Conservation (phyloP, 805 yeast genomes). For the Wickerhamomyces ciferrii region DNA sequence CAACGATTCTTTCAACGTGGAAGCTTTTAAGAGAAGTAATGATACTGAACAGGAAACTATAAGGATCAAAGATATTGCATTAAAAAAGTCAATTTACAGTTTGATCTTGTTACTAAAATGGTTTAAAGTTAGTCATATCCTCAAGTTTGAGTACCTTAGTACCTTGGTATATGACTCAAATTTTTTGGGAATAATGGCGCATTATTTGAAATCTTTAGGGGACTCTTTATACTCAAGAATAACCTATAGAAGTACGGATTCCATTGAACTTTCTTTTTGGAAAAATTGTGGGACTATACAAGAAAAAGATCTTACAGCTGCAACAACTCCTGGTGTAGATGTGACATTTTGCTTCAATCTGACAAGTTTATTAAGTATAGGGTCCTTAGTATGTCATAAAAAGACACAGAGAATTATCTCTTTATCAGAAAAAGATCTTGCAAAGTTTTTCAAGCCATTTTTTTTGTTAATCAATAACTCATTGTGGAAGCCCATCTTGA, state of each 20-base stretch:
- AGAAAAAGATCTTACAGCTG: no score
- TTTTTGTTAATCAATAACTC: constrained; percentile 54
- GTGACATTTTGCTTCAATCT: constrained; percentile 41
- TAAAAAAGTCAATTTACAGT: constrained; percentile 54
- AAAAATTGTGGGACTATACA: not conserved
- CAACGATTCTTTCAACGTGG: constrained; percentile 5
- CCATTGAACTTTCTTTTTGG: constrained; percentile 21
- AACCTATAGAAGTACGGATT: constrained; percentile 17
- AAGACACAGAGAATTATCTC: constrained; percentile 72
- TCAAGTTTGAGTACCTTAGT: constrained; percentile 73
- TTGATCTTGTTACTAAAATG: constrained; percentile 56
- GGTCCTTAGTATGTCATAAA: constrained; percentile 54
- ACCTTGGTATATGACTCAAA: constrained; percentile 72
- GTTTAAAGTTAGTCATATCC: constrained; percentile 73
- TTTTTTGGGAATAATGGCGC: constrained; percentile 26
- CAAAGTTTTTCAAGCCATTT: constrained; percentile 55
- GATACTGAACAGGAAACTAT: constrained; percentile 40
- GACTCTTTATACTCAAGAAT: constrained; percentile 24
- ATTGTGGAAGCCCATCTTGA: constrained; percentile 65
- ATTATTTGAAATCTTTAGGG: constrained; percentile 13
- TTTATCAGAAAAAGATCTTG: constrained; percentile 57
- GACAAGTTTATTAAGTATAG: constrained; percentile 45
- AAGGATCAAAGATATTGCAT: constrained; percentile 56
- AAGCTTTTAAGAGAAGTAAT: constrained; percentile 17
- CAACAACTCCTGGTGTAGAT: constrained; percentile 21